Percentiles rank a stretch among this genome's conserved stretches.
These are phyloP conservation scores for Botrytis byssoidea DNA, from an alignment of 2,329 filamentous ascomycete genomes.

Conservation along the genomic window DNA sequence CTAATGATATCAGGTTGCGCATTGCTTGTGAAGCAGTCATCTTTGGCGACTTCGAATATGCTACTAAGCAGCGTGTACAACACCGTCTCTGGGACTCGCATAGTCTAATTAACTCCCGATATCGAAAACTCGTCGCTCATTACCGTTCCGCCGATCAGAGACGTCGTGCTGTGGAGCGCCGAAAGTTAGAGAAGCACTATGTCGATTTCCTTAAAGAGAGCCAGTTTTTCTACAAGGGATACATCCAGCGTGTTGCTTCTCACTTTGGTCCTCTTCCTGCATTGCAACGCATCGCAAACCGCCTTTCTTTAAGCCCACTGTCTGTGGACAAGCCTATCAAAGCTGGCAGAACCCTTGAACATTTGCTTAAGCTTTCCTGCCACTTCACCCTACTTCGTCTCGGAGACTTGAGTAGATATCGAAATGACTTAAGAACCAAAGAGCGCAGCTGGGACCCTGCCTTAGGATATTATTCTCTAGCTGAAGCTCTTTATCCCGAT, in stretches of 20 bases:
- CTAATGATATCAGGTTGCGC: constrained; percentile 33
- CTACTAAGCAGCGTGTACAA: constrained; percentile 64
- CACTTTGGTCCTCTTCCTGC: constrained; percentile 46
- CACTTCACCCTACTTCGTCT: constrained; percentile 82
- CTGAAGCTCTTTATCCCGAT: constrained; percentile 72
- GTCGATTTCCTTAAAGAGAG: constrained; percentile 81
- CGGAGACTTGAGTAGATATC: constrained; percentile 87
- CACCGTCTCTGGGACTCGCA: constrained; percentile 76
- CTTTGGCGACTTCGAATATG: constrained; percentile 68
- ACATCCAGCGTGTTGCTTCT: constrained; percentile 72
- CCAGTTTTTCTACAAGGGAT: constrained; percentile 84
- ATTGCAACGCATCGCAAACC: constrained; percentile 37
- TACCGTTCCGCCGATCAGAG: constrained; percentile 46
- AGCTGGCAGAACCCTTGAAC: constrained; percentile 32
- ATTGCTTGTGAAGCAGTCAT: constrained; percentile 69
- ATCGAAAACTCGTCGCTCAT: constrained; percentile 65
- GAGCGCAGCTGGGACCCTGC: constrained; percentile 73
- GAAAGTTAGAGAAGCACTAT: constrained; percentile 81
- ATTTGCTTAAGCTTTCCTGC: constrained; percentile 67
- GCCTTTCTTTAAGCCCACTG: constrained; percentile 33
- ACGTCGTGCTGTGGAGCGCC: constrained; percentile 59
- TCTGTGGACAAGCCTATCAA: constrained; percentile 32
- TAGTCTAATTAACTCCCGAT: constrained; percentile 72
- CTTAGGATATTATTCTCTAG: constrained; percentile 80
- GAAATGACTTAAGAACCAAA: constrained; percentile 69